Evolutionary conservation across 2,329 filamentous ascomycete genomes (phyloP).

Genomic region (Alternaria hordeiaustralica): DNA sequence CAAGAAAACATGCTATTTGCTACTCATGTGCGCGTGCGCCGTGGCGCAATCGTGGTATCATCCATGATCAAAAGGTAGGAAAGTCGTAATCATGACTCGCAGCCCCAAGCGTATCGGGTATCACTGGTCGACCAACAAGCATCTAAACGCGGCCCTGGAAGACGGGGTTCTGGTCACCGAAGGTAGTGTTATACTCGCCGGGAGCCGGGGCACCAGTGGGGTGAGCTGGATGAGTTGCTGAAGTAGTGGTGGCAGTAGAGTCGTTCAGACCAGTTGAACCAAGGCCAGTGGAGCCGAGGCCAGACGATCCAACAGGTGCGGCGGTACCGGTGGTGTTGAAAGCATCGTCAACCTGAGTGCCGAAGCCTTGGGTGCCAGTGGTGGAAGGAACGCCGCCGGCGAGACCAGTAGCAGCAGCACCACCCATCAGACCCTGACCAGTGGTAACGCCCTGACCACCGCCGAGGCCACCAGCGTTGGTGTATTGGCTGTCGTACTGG

Average conservation of each 20-base stretch:
- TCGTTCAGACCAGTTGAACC: constrained; percentile 8
- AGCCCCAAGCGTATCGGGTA: constrained; percentile 12
- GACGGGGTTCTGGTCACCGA: constrained; percentile 54
- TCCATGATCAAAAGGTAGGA: constrained; percentile 32
- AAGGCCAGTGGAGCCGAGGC: constrained; percentile 9
- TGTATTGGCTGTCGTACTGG: constrained; percentile 25
- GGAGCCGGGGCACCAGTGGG: constrained; percentile 17
- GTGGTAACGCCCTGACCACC: constrained; percentile 9
- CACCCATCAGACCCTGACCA: constrained; percentile 19
- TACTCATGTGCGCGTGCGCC: constrained; percentile 27
- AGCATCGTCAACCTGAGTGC: constrained; percentile 55
- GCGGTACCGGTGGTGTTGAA: constrained; percentile 38
- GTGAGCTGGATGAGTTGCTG: constrained; percentile 10
- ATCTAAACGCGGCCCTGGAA: constrained; percentile 47
- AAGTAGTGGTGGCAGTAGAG: constrained; percentile 12
- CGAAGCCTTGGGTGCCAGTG: constrained; percentile 40
- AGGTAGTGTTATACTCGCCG: constrained; percentile 44
- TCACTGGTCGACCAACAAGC: constrained; percentile 6
- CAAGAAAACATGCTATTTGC: constrained; percentile 14
- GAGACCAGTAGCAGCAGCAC: constrained; percentile 17
- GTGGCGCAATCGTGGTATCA: constrained; percentile 42
- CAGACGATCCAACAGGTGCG: constrained; percentile 9
- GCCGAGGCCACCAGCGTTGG: constrained; percentile 16
- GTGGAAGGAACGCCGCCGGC: constrained; percentile 11
- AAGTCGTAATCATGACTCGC: constrained; percentile 28